phyloP scores from a whole-genome alignment of 495 filamentous ascomycete species.

The Hypoxylon subgilvum region DNA sequence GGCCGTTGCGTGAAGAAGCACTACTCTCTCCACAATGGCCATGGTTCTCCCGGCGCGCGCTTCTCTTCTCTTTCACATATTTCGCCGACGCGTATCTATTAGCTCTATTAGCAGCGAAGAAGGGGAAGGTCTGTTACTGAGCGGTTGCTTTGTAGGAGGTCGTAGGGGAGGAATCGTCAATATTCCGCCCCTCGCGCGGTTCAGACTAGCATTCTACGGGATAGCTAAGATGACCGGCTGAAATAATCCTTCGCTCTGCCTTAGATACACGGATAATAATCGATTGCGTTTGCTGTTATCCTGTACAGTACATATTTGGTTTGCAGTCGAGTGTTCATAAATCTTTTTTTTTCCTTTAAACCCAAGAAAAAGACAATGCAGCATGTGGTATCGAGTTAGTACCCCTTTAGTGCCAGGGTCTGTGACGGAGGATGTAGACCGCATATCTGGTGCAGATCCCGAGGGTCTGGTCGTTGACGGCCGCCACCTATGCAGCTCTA shows the following conservation, averaged over 20 bases:
- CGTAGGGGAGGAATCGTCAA: no score
- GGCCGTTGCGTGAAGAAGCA: constrained; percentile 1
- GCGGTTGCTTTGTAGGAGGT: no score
- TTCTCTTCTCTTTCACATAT: constrained; percentile 33
- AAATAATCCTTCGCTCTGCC: constrained; percentile 20
- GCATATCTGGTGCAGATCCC: constrained; percentile 2
- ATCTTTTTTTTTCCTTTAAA: background rate
- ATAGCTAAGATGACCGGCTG: constrained; percentile 10
- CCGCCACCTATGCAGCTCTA: constrained; percentile 8
- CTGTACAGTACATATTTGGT: no score
- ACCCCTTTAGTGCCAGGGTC: no score
- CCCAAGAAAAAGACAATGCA: no score
- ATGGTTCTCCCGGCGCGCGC: constrained; percentile 11
- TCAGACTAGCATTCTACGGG: constrained; percentile 1
- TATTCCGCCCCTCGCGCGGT: background rate
- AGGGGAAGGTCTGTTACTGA: no score
- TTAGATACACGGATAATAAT: constrained; percentile 34
- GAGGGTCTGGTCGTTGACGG: constrained; percentile 21
- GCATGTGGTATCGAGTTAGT: no score
- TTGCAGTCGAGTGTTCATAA: no score
- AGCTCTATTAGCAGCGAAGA: background rate
- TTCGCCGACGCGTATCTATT: constrained; percentile 22
- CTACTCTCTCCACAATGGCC: constrained; percentile 1
- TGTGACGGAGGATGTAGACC: no score
- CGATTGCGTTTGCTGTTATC: constrained; percentile 20